phyloP scores from a whole-genome alignment of 2,329 filamentous ascomycete genomes.

The Trichophyton schoenleinii region DNA sequence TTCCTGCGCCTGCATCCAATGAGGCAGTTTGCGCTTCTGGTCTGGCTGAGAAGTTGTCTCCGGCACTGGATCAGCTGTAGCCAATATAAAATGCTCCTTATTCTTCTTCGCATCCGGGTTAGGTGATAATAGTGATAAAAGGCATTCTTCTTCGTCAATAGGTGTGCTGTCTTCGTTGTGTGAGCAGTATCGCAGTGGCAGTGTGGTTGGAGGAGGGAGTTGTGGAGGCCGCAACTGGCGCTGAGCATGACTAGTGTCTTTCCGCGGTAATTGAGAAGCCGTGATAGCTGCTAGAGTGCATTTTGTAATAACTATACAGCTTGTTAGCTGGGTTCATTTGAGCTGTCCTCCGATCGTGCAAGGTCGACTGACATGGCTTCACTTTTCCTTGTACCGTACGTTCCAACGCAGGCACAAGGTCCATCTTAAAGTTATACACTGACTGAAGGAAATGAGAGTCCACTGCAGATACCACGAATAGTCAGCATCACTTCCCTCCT shows the following conservation, averaged over 20 bases:
- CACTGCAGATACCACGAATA: slow-evolving; percentile 35
- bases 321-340: not conserved
- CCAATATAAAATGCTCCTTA: slow-evolving; percentile 38
- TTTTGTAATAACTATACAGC: slow-evolving; percentile 60
- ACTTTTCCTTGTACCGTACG: slow-evolving; percentile 76
- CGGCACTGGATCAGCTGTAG: slow-evolving; percentile 26
- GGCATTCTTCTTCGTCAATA: slow-evolving; percentile 34
- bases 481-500: slow-evolving; percentile 6
- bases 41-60: slow-evolving; percentile 6
- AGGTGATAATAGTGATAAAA: slow-evolving; percentile 34
- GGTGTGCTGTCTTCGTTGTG: slow-evolving; percentile 32
- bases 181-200: slow-evolving; percentile 37
- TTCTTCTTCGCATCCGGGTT: slow-evolving; percentile 30
- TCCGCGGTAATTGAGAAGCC: slow-evolving; percentile 16
- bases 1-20: slow-evolving; percentile 13
- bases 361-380: slow-evolving; percentile 54
- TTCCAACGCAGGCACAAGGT: slow-evolving; percentile 62
- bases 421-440: slow-evolving; percentile 76
- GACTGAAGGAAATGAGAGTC: slow-evolving; percentile 77
- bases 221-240: slow-evolving; percentile 30
- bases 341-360: not conserved
- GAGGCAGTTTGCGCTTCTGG: slow-evolving; percentile 16
- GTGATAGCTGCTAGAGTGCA: slow-evolving; percentile 35
- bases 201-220: slow-evolving; percentile 33
- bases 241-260: slow-evolving; percentile 16